Evolutionary conservation across 2,329 filamentous ascomycete species (phyloP), one percentile per base, ranked within the genome.

Genomic region (Aspergillus udagawae): DNA sequence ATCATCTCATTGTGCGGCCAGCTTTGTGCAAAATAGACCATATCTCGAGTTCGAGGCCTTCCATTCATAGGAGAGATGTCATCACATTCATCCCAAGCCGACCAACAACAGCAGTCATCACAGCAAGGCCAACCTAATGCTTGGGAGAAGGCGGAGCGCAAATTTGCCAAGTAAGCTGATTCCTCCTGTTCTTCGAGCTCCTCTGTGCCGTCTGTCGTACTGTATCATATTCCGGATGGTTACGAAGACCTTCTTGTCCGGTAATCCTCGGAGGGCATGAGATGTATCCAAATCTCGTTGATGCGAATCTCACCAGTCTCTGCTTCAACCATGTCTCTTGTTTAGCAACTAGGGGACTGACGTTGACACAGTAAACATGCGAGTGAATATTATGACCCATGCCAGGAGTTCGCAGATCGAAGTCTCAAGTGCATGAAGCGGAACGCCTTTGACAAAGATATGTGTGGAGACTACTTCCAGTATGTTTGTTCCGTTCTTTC

Each of bases 381-480:
- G 69, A 96, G 92, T 80, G 87, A 97, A 73, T 97, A 89, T 77
- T 91, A 90, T 73, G 94, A 99, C 68, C 94, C 94, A 1, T 99
- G 94, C 75, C 93, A 97, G 73, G 93, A 96, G 68, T 91, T 91
- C 4, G 93, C 94, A 7, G 81, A 88, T 64, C 84, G 84, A 70
- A 97, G 92, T 75, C 87, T 97, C 65, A 87, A 86, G 73, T 99
- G 94, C 70, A 78, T 99, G 70, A 88, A 92, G 71, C 85, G 94
- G 23, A 99, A 99, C 73, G 87, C 83, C 23, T 92, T 90, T 14
- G 91, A 97, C 71, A 84, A 87, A 63, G 80, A 87, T n/a, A 89
- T 97, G 89, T 99, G 94, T 72, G 82, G 83, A 63, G 93, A 97
- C 74, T 97, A 95, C 72, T 97, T 99, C 71, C 91, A 97, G 92